phyloP scores from a whole-genome alignment of 1,284 basidiomycete genomes.

The Moniliella sp. region DNA sequence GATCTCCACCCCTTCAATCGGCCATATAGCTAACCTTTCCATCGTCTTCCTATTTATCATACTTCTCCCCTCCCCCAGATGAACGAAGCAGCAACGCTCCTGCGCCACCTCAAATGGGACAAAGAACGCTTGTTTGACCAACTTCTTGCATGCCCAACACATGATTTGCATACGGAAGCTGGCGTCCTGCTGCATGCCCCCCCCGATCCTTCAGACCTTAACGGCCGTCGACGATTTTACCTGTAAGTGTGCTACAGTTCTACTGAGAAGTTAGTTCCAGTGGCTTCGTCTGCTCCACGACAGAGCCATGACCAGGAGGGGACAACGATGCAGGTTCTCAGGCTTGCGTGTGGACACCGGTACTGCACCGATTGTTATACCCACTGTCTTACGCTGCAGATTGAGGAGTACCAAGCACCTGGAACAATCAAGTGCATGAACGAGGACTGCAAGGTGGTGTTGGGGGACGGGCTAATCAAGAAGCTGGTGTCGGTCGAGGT shows the following conservation, averaged over 20 bases:
- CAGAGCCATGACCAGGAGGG: neutral
- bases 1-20: too few relatives aligned
- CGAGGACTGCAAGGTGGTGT: constrained; percentile 58
- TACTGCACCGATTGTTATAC: constrained; percentile 51
- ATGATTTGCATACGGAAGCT: constrained; percentile 21
- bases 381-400: constrained; percentile 62
- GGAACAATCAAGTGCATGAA: constrained; percentile 72
- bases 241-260: constrained; percentile 26
- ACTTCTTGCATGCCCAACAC: constrained; percentile 27
- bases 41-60: too few relatives aligned
- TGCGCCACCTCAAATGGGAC: constrained; percentile 79
- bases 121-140: constrained; percentile 55
- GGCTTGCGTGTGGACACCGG: constrained; percentile 26
- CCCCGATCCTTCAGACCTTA: constrained; percentile 9
- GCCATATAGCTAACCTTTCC: too few relatives aligned
- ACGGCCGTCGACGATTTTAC: constrained; percentile 11
- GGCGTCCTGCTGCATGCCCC: constrained; percentile 17
- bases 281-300: constrained; percentile 3
- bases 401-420: constrained; percentile 70
- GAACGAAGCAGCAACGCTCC: constrained; percentile 48
- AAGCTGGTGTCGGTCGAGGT: neutral
- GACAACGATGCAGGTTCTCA: constrained; percentile 14
- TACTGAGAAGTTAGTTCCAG: constrained; percentile 9
- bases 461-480: constrained; percentile 34
- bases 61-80: too few relatives aligned